Evolutionary conservation across 257 asterid species (phyloP), one percentile per base, ranked within the genome.

Genomic region (Gynochthodes officinalis): DNA sequence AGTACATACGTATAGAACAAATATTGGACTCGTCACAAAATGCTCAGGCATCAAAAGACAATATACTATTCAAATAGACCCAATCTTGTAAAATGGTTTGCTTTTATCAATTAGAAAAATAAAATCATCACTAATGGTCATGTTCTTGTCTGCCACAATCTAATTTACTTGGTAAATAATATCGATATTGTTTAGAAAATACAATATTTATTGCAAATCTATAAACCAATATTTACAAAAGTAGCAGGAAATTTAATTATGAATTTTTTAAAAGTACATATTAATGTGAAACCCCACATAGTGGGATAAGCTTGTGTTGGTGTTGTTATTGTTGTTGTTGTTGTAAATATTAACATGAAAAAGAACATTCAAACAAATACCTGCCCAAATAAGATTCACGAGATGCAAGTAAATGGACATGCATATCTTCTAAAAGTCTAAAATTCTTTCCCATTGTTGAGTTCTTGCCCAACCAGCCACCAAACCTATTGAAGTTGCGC

Each of bases 391-490:
- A 81, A 35, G 97, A 86, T 86, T 86, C 92, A 72, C 92, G 87
- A 53, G 98, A 91, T 42, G 99, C 91, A 67, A 94, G 97, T 75
- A 91, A 80, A 86, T 94, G 99, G 73, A 91, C 93, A 79, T 90
- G 99, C 75, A 91, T 81, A 76, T 91, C 97, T 82, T 94, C 99
- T 83, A 94, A 75, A 70, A 94, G 92, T 74, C 97, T 81, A 85
- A 87, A 83, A 78, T 90, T 90, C 82, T 95, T 92, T 53, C 96
- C 94, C 86, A 76, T 80, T 11, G 96, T 95, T 30, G 98, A 95
- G 82, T 95, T 95, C 86, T 95, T 95, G 48, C 99, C 99, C 67
- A 95, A 87, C 99, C 99, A 95, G 53, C 99, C 97, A 80, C 97
- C 99, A 86, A 95, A 95, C 70, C 98, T 89, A 77, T 87, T 95